Conservation (phyloP, 495 filamentous ascomycete genomes). For the Neurospora sp. region DNA sequence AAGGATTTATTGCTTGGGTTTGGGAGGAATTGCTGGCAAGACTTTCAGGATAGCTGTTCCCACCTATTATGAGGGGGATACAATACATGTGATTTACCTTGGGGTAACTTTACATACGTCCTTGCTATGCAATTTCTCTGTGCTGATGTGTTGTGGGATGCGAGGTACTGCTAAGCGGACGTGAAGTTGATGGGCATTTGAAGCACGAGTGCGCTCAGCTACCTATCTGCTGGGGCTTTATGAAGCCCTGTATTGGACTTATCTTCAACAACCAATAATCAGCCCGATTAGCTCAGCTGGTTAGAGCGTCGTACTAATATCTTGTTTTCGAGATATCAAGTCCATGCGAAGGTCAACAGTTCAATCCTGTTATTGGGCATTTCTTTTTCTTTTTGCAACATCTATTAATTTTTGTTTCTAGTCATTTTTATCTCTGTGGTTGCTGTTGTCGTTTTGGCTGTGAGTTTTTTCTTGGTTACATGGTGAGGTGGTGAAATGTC, state of each 20-base stretch:
- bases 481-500: not conserved
- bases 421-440: too few species aligned
- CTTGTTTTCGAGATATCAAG: not conserved
- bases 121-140: not conserved
- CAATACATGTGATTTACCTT: not conserved
- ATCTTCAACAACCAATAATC: not conserved
- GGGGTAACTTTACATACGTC: not conserved
- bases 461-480: too few species aligned
- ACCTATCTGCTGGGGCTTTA: not conserved
- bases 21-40: not conserved
- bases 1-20: not conserved
- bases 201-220: not conserved
- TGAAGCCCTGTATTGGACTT: not conserved
- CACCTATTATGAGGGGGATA: not conserved
- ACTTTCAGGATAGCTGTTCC: not conserved
- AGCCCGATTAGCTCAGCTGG: not conserved
- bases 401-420: not conserved
- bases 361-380: not conserved
- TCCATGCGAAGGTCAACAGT: not conserved
- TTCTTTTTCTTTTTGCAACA: not conserved
- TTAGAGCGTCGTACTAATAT: not conserved
- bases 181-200: not conserved
- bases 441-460: too few species aligned
- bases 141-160: not conserved
- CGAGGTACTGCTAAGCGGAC: not conserved